Evolutionary conservation across 352 stramenopile species (phyloP), one percentile per base, ranked within the genome.

Genomic region (Phytopythium mirpurense): DNA sequence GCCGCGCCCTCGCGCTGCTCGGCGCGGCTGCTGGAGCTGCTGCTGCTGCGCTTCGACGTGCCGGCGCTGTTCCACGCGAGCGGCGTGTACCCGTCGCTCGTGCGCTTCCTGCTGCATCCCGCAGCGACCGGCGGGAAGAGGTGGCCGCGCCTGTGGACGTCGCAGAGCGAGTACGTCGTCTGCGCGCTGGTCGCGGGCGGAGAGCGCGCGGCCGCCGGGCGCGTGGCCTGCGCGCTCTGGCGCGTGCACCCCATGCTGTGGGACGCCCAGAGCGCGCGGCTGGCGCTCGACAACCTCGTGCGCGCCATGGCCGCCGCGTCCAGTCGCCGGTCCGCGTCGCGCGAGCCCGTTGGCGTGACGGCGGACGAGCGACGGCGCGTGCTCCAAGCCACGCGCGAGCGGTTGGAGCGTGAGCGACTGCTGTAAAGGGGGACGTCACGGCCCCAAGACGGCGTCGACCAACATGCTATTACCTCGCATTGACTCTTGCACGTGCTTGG

Each of bases 31-130:
- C 64, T 86, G 32, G 78, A 88, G 49, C 59, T 92, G 19, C 52
- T 69, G 12, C 62, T 92, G n/a, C 56, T 92, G 51, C 81, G 78
- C 15, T 74, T 86, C 36, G 77, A 88, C 46, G 26, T 88, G 7
- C 40, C 48, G 2, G 46, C 62, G 18, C 56, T 92, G 12, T 34
- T 82, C 23, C 62, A 63, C 18, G 23, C 36, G 5, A 55, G 76
- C 19, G 67, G 65, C 8, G 51, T 89, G 37, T 63, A 89, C 50
- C 24, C 66, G 0, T 42, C 64, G 0, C 32, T 89, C 5, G 60
- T 86, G 26, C 48, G 55, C 0, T 82, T 80, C 35, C n/a, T 80
- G 36, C 32, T 73, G 40, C 54, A 56, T 27, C 27, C 57, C 49
- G 38, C 58, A 46, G 32, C n/a, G 29, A 19, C 32, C 32, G 11